Base-by-base conservation (phyloP, 106 monocot species). In the Posidonia australis region DNA sequence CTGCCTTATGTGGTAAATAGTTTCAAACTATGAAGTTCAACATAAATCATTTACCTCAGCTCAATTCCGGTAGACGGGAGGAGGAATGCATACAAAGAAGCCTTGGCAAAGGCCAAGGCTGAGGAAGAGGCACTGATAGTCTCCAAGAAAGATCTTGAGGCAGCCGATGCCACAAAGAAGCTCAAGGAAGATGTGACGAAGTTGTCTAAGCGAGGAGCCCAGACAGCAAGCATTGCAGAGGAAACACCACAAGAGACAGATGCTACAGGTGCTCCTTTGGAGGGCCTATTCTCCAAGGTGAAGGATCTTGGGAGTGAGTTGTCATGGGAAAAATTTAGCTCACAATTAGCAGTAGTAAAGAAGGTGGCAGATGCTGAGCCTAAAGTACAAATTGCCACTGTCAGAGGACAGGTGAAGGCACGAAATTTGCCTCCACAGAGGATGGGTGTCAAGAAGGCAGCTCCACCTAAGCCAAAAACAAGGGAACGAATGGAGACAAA, bases 11-110 rank as follows among this genome's bases (percentile, higher is more conserved):
- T 22, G 9, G 2, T 54, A 20, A 14, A 5, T 5, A 9, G 9
- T 10, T 9, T 10, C 20, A 55, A 7, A 25, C 10, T 5, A 55
- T 21, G 5, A 23, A 55, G 21, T 13, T 55, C 5, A 13, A 11
- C 0, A 24, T 3, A 3, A 9, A 23, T 55, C 10, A 17, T 43
- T 26, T 20, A 17, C 19, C 11, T 11, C 72, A 93, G 96, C 43
- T 72, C 82, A 43, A 90, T 98, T 58, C 90, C 90, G 14, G 79
- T 87, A 66, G 96, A 98, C 63, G 87, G 82, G 32, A 82, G 96
- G 72, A 84, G 87, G 66, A 80, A 83, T 72, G 87, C 77, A 10
- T 87, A 87, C 69, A 65, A 72, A 45, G 90, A 90, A 69, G 71
- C 77, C 0, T 1, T 72, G 5, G 86, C 82, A 20, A 87, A 83